These are phyloP conservation scores for Emericellopsis terricola DNA, from an alignment of 495 filamentous ascomycete genomes.

Conservation along the genomic window DNA sequence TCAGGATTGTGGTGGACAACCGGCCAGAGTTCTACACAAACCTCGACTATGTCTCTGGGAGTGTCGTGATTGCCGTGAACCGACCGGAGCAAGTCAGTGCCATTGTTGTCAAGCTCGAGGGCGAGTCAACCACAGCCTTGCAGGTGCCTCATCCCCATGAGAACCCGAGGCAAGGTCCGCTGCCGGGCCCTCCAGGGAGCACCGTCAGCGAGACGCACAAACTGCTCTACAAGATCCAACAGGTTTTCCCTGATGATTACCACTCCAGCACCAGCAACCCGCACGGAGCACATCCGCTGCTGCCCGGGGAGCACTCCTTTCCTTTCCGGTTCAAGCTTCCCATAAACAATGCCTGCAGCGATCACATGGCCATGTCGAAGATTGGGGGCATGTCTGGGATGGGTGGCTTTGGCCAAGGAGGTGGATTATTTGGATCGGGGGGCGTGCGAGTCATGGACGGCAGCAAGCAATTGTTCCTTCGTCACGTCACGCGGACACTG, in stretches of 20 bases:
- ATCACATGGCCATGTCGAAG: conserved; percentile 25
- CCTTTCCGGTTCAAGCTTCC: conserved; percentile 87
- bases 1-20: conserved; percentile 58
- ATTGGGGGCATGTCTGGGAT: conserved; percentile 23
- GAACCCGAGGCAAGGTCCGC: background rate
- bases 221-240: conserved; percentile 53
- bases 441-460: conserved; percentile 34
- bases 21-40: conserved; percentile 70
- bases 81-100: conserved; percentile 51
- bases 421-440: conserved; percentile 16
- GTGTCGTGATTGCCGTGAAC: conserved; percentile 43
- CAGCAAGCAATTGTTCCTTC: conserved; percentile 28
- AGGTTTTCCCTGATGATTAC: conserved; percentile 54
- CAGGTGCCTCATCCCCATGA: conserved; percentile 15
- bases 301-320: conserved; percentile 68
- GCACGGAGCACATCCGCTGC: conserved; percentile 42
- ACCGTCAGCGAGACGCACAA: conserved; percentile 34
- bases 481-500: conserved; percentile 71
- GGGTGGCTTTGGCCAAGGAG: conserved; percentile 12
- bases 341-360: conserved; percentile 74
- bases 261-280: conserved; percentile 37
- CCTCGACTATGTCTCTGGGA: conserved; percentile 55
- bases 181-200: conserved; percentile 12
- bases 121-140: conserved; percentile 54
- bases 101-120: conserved; percentile 87